phyloP scores from a whole-genome alignment of 139 green algal genomes.

The Eudorina sp. region DNA sequence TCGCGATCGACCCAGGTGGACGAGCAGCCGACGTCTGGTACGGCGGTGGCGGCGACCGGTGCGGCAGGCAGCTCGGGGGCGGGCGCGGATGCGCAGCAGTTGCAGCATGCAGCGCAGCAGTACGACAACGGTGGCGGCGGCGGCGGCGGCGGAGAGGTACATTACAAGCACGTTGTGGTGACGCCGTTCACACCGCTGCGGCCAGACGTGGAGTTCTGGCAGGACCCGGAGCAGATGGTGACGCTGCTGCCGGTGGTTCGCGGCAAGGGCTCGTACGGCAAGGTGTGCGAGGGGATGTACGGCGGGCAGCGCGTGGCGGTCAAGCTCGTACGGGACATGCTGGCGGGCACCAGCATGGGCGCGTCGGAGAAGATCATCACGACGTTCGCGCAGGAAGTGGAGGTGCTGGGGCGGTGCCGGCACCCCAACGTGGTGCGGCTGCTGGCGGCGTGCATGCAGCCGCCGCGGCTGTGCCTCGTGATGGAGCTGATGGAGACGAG shows the following conservation, averaged over 20 bases:
- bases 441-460: constrained; percentile 18
- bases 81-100: no score
- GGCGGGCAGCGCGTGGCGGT: constrained; percentile 13
- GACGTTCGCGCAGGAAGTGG: constrained; percentile 29
- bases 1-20: no score
- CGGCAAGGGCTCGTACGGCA: constrained; percentile 4
- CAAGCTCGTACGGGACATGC: constrained; percentile 3
- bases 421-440: constrained; percentile 37
- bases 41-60: no score
- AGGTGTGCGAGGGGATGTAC: constrained; percentile 28
- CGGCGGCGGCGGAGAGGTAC: background rate
- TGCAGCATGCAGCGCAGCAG: background rate
- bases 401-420: constrained; percentile 5
- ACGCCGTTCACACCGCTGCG: constrained; percentile 8
- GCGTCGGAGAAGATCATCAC: background rate
- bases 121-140: no score
- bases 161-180: background rate
- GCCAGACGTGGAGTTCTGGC: background rate
- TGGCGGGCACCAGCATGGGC: background rate
- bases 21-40: no score
- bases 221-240: background rate
- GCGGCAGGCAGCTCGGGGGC: no score
- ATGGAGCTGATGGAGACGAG: constrained; percentile 43
- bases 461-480: constrained; percentile 25
- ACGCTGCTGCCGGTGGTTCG: background rate